A percentile compares a stretch with the other conserved stretches of the same genome.
Evolutionary conservation across 805 yeast genomes (phyloP).

Genomic region (Myxozyma neotropica): DNA sequence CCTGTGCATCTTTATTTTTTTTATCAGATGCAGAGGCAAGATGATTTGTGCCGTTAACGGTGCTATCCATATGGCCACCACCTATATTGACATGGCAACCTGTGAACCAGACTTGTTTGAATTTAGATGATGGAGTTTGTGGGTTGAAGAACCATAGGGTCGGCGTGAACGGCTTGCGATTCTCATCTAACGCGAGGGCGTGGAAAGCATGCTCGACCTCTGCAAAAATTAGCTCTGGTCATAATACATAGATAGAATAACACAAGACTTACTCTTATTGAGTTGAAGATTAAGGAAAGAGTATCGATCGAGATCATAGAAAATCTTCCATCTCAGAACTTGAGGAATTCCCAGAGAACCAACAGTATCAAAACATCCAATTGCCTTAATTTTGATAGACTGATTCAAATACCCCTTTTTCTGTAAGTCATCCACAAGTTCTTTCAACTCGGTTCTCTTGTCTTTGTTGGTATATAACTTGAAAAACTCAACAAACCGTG

Average conservation of each 20-base stretch:
- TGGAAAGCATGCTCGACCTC: constrained; percentile 30
- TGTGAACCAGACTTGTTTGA: constrained; percentile 30
- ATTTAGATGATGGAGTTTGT: not conserved
- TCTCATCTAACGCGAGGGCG: constrained; percentile 27
- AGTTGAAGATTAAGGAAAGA: constrained; percentile 14
- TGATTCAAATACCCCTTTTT: not conserved
- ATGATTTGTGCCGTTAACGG: constrained; percentile 7
- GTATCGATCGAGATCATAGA: not conserved
- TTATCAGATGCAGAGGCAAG: constrained; percentile 2
- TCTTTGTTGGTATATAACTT: constrained; percentile 1
- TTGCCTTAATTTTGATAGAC: constrained; percentile 4
- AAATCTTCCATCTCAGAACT: not conserved
- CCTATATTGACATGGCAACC: constrained; percentile 27
- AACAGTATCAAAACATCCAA: constrained; percentile 33
- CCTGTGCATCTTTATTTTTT: not conserved
- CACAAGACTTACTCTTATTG: constrained; percentile 3
- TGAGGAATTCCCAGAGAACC: constrained; percentile 29
- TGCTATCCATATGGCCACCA: constrained; percentile 18
- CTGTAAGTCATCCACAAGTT: not conserved
- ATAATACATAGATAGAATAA: not conserved
- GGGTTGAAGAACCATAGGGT: constrained; percentile 24
- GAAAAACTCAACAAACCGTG: constrained; percentile 19
- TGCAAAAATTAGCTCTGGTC: not conserved
- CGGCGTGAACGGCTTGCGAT: constrained; percentile 16
- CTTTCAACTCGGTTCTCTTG: not conserved